These are phyloP conservation scores for Aspergillus thermomutatus DNA, from an alignment of 2,329 filamentous ascomycete species.

Conservation along the genomic window DNA sequence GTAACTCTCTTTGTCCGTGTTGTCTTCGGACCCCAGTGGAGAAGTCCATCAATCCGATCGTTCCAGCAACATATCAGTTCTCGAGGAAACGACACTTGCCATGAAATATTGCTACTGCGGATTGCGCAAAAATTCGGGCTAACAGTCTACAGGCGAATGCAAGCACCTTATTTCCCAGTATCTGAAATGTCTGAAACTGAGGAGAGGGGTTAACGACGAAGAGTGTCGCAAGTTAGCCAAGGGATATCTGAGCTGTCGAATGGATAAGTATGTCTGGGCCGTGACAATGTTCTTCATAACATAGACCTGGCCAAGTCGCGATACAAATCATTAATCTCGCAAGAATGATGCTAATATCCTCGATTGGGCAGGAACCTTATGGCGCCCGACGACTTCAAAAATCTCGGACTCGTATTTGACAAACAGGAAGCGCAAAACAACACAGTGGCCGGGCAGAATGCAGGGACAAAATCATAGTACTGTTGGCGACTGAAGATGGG, in stretches of 20 bases:
- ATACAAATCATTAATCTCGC: not conserved
- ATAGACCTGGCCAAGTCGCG: too few species aligned
- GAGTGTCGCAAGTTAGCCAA: slow-evolving; percentile 85
- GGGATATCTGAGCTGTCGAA: slow-evolving; percentile 82
- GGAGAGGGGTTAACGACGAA: slow-evolving; percentile 78
- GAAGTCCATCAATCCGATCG: not conserved
- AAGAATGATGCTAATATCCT: not conserved
- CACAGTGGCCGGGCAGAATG: slow-evolving; percentile 3
- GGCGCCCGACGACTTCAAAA: slow-evolving; percentile 92
- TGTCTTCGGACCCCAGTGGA: not conserved
- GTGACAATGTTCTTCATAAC: not conserved
- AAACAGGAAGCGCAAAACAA: slow-evolving; percentile 23
- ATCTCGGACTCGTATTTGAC: slow-evolving; percentile 72
- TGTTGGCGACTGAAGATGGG: not conserved
- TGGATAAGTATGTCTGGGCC: slow-evolving; percentile 71
- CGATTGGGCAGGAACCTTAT: slow-evolving; percentile 71
- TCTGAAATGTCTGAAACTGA: slow-evolving; percentile 79
- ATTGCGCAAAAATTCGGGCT: not conserved
- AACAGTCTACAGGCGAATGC: slow-evolving; percentile 69
- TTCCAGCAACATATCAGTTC: not conserved
- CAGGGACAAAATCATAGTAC: slow-evolving; percentile 10
- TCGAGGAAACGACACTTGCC: not conserved
- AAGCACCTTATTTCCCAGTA: slow-evolving; percentile 84
- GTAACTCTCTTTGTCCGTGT: slow-evolving; percentile 34
- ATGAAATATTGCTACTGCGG: not conserved